Evolutionary conservation across 495 filamentous ascomycete genomes (phyloP), one percentile per base, ranked within the genome.

Genomic region (Polyplosphaeria fusca): DNA sequence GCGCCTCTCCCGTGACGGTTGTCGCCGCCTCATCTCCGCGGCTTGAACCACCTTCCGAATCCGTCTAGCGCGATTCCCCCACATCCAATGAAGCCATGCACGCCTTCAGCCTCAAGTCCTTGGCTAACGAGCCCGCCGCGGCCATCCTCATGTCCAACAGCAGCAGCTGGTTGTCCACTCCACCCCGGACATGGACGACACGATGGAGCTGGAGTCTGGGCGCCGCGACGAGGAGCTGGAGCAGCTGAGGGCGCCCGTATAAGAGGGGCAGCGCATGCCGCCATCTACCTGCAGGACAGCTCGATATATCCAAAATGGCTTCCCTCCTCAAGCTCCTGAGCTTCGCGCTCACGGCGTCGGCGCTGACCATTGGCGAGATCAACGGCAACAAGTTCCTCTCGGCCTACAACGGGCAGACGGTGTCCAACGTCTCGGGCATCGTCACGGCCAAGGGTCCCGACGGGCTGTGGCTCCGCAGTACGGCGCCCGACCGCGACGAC

Each of bases 331-430:
- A 39, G 7, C 23, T 43, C 20, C 23, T 51, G 2, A n/a, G 20
- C 35, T 32, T 58, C 19, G 55, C 55, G 25, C 32, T 45, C 37
- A 19, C 46, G 12, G 64, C 56, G 30, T 68, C 67, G 18, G 79
- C 78, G 32, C 50, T 82, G 26, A 78, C 78, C 40, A 82, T 86
- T 61, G 71, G 73, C 32, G 75, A 81, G 53, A 85, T 86, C 72
- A 83, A 82, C 60, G 82, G 82, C 54, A 73, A 79, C 47, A 74
- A 66, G n/a, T 85, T 74, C 70, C 61, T 82, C 30, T 86, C 83
- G 19, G 73, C 81, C 0, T 76, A 76, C 64, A 71, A 70, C 3
- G 76, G 75, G 9, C 50, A 79, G 58, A 67, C 56, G 0, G 77
- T 85, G 37, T 75, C 73, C 9, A 71, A 76, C 35, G 73, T 86